Percentiles rank a stretch among this genome's conserved stretches.
phyloP scores from a whole-genome alignment of 2,329 filamentous ascomycete genomes.

The Magnaporthiopsis poae region DNA sequence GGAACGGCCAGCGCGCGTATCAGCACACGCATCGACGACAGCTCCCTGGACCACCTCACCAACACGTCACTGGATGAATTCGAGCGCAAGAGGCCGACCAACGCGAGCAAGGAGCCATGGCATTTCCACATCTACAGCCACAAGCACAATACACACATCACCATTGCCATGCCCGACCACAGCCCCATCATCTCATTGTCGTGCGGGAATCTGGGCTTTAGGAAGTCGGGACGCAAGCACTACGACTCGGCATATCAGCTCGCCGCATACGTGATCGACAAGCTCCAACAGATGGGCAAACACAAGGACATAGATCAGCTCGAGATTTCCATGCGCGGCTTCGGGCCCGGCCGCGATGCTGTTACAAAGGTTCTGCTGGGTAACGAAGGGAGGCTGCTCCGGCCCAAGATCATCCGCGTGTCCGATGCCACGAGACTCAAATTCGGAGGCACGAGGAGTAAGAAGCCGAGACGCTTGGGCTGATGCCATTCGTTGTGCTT shows the following conservation, averaged over 20 bases:
- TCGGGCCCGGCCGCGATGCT: slow-evolving; percentile 78
- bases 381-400: slow-evolving; percentile 66
- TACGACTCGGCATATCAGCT: slow-evolving; percentile 93
- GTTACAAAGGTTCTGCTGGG: slow-evolving; percentile 82
- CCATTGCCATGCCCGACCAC: slow-evolving; percentile 71
- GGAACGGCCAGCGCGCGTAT: not conserved
- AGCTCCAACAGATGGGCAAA: slow-evolving; percentile 73
- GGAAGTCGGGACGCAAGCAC: slow-evolving; percentile 64
- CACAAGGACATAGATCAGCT: slow-evolving; percentile 64
- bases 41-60: not conserved
- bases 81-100: not conserved
- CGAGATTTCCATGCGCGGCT: slow-evolving; percentile 76
- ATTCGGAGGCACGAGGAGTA: slow-evolving; percentile 87
- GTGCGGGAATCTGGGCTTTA: slow-evolving; percentile 84
- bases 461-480: slow-evolving; percentile 71
- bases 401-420: slow-evolving; percentile 66
- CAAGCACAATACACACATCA: slow-evolving; percentile 94
- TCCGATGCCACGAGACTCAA: slow-evolving; percentile 83
- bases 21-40: not conserved
- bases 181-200: slow-evolving; percentile 71
- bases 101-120: slow-evolving; percentile 48
- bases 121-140: slow-evolving; percentile 79
- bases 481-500: slow-evolving; percentile 20
- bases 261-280: slow-evolving; percentile 69
- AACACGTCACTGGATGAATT: not conserved